Evolutionary conservation across 2,329 filamentous ascomycete genomes (phyloP), one percentile per base, ranked within the genome.

Genomic region (Purpureocillium takamizusanense): DNA sequence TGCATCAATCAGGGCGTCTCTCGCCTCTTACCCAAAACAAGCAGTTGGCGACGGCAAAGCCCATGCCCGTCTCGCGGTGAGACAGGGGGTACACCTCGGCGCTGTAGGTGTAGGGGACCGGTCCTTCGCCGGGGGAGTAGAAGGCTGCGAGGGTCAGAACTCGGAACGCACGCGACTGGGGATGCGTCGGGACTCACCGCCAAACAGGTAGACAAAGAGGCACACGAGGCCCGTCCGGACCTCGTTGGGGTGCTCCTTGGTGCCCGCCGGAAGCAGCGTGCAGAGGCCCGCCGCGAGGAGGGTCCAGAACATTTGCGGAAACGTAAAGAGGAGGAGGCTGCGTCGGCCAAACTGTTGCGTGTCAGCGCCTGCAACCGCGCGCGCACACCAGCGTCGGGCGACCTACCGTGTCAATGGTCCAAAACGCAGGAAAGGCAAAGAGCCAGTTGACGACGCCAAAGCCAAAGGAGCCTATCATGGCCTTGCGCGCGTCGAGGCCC

Each of bases 361-460:
- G 8, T 43, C 28, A 30, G 28, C 28, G 11, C 28, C 6, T 30
- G 28, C 7, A 7, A 6, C n/a, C 28, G 7, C 8, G 14, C 7
- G 21, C 12, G 9, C 4, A 17, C n/a, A n/a, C n/a, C n/a, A n/a
- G n/a, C n/a, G n/a, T 4, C 8, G 21, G 7, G n/a, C 10, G 16
- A 34, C 50, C 41, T 44, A 52, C 50, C 13, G 76, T 81, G 48
- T 83, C 79, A 37, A 83, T 82, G 3, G 78, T 81, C 65, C 70
- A 79, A 42, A 82, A 63, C 2, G 79, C 78, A 0, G 78, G 78
- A 57, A 74, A 78, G n/a, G 78, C 76, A 43, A 81, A 82, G 14
- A 81, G 38, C 54, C 81, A 82, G 49, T 81, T 81, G 45, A 81
- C 65, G 15, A 79, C 53, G 31, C 68, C 67, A 36, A 67, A 69